Percentiles rank a stretch among this genome's conserved stretches.
Evolutionary conservation across 1,284 basidiomycete genomes (phyloP).

Genomic region (Psilocybe mexicana): DNA sequence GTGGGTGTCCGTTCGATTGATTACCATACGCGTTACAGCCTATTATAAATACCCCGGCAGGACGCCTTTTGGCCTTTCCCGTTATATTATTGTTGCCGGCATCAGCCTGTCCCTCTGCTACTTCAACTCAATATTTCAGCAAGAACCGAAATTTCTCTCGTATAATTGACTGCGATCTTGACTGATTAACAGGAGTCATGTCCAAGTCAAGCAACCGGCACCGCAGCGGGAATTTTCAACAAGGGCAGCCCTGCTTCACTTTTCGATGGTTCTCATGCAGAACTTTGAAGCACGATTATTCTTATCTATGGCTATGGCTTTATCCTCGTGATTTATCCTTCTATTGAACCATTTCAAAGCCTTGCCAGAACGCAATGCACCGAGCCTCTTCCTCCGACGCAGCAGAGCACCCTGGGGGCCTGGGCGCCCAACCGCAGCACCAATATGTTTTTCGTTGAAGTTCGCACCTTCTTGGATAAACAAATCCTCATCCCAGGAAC

Average conservation of each 20-base stretch:
- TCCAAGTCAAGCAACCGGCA: not conserved
- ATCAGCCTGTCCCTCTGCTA: not conserved
- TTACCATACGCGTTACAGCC: not conserved
- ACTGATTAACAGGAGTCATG: not conserved
- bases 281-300: no score
- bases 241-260: not conserved
- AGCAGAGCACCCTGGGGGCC: no score
- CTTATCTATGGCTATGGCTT: no score
- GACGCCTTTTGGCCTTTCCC: conserved; percentile 6
- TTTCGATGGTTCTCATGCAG: not conserved
- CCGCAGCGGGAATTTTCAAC: not conserved
- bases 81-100: conserved; percentile 11
- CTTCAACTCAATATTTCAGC: no score
- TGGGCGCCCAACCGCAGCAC: no score
- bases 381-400: no score
- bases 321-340: no score
- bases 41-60: conserved; percentile 14
- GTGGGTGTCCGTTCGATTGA: not conserved
- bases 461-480: no score
- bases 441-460: no score
- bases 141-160: not conserved
- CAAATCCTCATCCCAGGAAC: no score
- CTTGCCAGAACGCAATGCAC: no score
- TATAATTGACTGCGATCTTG: not conserved
- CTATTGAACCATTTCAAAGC: no score